A percentile compares a stretch with the other conserved stretches of the same genome.
phyloP scores from a whole-genome alignment of 208 protist species.

The Herpetomonas samuelpessoai region DNA sequence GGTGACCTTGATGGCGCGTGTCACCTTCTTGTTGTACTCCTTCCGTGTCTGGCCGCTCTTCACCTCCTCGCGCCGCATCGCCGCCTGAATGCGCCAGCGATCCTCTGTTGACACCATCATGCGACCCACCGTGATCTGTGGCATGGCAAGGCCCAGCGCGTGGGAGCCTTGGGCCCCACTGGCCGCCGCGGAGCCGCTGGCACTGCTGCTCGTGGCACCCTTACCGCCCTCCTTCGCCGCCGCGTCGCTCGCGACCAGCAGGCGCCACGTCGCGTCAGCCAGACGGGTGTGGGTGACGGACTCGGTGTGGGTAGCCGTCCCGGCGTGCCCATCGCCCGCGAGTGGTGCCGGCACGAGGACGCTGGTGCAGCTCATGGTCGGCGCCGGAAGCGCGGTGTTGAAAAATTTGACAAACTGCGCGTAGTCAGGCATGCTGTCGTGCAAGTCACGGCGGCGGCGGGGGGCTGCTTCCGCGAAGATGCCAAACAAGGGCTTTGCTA shows the following conservation, averaged over 20 bases:
- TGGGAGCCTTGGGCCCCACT: constrained; percentile 8
- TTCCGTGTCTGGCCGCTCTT: constrained; percentile 61
- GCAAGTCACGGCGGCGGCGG: neutral
- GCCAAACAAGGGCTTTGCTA: too few species aligned
- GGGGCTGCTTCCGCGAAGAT: too few species aligned
- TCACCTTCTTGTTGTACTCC: constrained; percentile 91
- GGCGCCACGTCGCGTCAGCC: constrained; percentile 68
- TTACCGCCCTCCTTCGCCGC: constrained; percentile 31
- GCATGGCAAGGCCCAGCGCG: neutral
- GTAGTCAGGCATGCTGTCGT: constrained; percentile 58
- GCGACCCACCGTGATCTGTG: constrained; percentile 58
- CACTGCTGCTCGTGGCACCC: neutral
- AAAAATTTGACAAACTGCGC: constrained; percentile 79
- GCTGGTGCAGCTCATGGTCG: constrained; percentile 21
- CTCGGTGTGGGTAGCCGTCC: constrained; percentile 20
- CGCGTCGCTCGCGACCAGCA: constrained; percentile 51
- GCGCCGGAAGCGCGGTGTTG: constrained; percentile 54
- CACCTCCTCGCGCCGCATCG: constrained; percentile 83
- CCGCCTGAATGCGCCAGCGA: constrained; percentile 81
- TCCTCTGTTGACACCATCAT: constrained; percentile 82
- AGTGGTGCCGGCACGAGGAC: neutral
- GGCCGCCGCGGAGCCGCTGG: constrained; percentile 11
- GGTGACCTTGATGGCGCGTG: constrained; percentile 68
- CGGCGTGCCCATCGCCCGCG: neutral
- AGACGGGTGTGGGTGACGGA: constrained; percentile 36